Base-by-base conservation (phyloP, 148 eudicot genomes). In the Rheum nobile region DNA sequence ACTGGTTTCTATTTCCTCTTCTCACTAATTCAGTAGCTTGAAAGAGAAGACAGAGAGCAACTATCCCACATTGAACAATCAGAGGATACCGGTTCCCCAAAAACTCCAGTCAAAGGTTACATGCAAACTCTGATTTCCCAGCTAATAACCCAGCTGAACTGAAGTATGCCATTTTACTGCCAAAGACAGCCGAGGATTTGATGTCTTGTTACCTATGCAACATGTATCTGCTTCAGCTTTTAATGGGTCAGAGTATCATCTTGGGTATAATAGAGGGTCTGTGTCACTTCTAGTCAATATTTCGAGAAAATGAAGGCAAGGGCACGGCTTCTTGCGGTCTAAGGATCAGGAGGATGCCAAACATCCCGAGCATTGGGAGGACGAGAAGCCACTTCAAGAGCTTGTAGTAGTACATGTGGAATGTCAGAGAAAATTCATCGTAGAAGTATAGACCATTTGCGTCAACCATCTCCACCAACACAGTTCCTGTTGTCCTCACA, bases 291-390 rank as follows among this genome's bases (percentile, higher is more conserved):
- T 88, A 86, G 78, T 94, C 90, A 6, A 92, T 86, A 79, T 95
- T 91, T 67, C 97, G 82, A 10, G 96, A 90, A 84, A 91, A 95
- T 4, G 97, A 91, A 50, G 98, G 98, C 82, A 95, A 77, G 2
- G 98, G 98, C 84, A 80, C 79, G 79, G 88, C 84, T 59, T 92
- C 99, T 74, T 92, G 97, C 7, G 99, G 97, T 10, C 90, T 88
- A 67, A 95, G 86, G 76, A 95, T 92, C 59, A 88, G 88, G 19
- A 95, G 89, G 71, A 92, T 77, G 1, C 88, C 96, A 81, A 95
- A 95, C 99, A 90, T 92, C 67, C 90, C 96, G 14, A 95, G 84
- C 99, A 95, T 92, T 8, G 99, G 99, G 67, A 95, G 99, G 44
- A 90, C 85, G 14, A 95, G 80, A 57, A 95, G 89, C 98, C 98